A percentile compares a stretch with the other conserved stretches of the same genome.
phyloP scores from a whole-genome alignment of 2,329 filamentous ascomycete species.

The Coniochaeta hoffmannii region DNA sequence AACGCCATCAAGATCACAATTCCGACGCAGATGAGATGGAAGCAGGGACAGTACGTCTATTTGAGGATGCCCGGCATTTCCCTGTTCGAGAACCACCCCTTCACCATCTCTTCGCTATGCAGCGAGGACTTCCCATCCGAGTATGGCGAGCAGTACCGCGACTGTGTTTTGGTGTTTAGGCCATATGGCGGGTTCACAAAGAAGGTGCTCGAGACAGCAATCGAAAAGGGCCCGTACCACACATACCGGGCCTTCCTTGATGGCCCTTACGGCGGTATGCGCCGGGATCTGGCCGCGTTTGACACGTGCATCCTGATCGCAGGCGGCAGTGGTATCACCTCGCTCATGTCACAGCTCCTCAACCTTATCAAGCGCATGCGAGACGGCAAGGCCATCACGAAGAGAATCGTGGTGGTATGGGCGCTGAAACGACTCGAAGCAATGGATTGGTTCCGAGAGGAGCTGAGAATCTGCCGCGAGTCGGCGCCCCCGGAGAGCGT shows the following conservation, averaged over 20 bases:
- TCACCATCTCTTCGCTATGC: constrained; percentile 88
- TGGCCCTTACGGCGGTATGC: constrained; percentile 92
- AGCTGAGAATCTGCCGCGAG: constrained; percentile 85
- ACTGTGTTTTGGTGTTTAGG: constrained; percentile 86
- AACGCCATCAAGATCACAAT: constrained; percentile 95
- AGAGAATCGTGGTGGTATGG: constrained; percentile 90
- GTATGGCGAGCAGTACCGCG: constrained; percentile 80
- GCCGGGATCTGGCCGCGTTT: constrained; percentile 80
- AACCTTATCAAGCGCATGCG: constrained; percentile 96
- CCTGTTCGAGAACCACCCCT: constrained; percentile 86
- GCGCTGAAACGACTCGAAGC: constrained; percentile 83
- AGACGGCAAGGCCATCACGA: constrained; percentile 88
- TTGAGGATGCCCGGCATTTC: constrained; percentile 90
- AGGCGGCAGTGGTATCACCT: constrained; percentile 90
- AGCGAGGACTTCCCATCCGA: constrained; percentile 89
- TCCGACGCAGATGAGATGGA: constrained; percentile 87
- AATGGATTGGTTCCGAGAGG: constrained; percentile 97
- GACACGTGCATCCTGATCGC: constrained; percentile 91
- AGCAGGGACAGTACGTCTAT: constrained; percentile 90
- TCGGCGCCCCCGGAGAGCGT: constrained; percentile 82
- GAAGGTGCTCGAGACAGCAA: constrained; percentile 72
- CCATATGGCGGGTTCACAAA: constrained; percentile 88
- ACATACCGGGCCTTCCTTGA: constrained; percentile 90
- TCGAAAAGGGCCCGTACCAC: constrained; percentile 81
- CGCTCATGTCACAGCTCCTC: constrained; percentile 82